Percentiles rank a stretch among this genome's conserved stretches.
These are phyloP conservation scores for Sindora glabra DNA, from an alignment of 306 rosid species.

Conservation along the genomic window DNA sequence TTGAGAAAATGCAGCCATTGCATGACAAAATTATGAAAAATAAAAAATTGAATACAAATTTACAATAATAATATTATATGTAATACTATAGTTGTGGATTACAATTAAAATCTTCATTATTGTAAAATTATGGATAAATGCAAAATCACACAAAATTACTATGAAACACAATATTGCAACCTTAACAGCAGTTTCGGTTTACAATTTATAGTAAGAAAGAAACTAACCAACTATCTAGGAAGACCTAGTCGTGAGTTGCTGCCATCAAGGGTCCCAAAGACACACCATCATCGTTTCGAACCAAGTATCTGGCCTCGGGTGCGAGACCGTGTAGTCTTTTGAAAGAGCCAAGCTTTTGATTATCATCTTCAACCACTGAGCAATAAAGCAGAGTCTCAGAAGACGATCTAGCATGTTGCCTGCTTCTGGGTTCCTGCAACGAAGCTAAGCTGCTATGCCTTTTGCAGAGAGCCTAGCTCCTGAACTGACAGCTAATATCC, in stretches of 20 bases:
- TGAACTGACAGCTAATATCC: slow-evolving; percentile 31
- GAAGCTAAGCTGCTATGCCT: slow-evolving; percentile 30
- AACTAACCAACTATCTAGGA: slow-evolving; percentile 31
- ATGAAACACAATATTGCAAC: too few species aligned
- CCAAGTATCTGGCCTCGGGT: slow-evolving; percentile 29
- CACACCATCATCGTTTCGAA: slow-evolving; percentile 26
- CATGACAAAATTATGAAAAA: too few species aligned
- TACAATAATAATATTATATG: too few species aligned
- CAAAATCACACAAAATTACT: too few species aligned
- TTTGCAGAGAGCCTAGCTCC: slow-evolving; percentile 22
- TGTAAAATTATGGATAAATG: too few species aligned
- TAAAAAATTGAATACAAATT: too few species aligned
- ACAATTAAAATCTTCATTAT: too few species aligned
- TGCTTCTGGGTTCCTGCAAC: slow-evolving; percentile 28
- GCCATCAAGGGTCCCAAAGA: slow-evolving; percentile 27
- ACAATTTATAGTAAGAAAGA: too few species aligned
- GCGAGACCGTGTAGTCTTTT: slow-evolving; percentile 27
- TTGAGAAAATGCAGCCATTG: too few species aligned
- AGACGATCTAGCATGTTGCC: slow-evolving; percentile 46
- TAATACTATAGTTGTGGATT: too few species aligned
- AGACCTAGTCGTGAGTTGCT: slow-evolving; percentile 22
- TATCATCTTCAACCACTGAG: background rate
- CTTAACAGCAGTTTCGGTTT: too few species aligned
- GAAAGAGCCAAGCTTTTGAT: background rate
- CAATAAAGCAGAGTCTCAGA: slow-evolving; percentile 37